Percentiles rank a stretch among this genome's conserved stretches.
phyloP scores from a whole-genome alignment of 2,329 filamentous ascomycete genomes.

The Apiospora phragmitis region DNA sequence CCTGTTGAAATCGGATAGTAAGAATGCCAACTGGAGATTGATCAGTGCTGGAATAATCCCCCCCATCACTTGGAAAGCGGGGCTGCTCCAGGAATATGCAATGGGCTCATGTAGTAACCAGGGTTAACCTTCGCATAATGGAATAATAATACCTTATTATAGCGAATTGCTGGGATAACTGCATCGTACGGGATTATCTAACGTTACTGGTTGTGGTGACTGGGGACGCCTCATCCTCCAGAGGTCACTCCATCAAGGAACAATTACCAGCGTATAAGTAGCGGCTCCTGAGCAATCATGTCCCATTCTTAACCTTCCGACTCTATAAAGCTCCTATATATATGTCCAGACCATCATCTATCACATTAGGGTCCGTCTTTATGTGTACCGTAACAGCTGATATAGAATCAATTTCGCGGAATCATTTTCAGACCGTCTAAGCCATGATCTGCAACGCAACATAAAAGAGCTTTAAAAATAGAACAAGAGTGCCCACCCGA shows the following conservation, averaged over 20 bases:
- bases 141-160: too few relatives aligned
- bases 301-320: not conserved
- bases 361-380: not conserved
- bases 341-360: not conserved
- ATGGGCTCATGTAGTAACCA: not conserved
- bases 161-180: too few relatives aligned
- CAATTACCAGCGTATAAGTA: not conserved
- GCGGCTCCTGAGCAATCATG: not conserved
- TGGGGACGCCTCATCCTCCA: too few relatives aligned
- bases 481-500: not conserved
- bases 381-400: not conserved
- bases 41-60: not conserved
- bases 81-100: not conserved
- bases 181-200: too few relatives aligned
- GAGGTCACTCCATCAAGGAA: not conserved
- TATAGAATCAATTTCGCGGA: not conserved
- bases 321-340: not conserved
- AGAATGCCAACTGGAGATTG: constrained; percentile 6
- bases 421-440: not conserved
- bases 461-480: not conserved
- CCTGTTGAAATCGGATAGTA: constrained; percentile 3
- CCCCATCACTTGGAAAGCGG: not conserved
- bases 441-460: not conserved
- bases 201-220: too few relatives aligned
- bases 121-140: too few relatives aligned